Base-by-base conservation (phyloP, 768 basidiomycete genomes). In the Phaeotremella fagi region DNA sequence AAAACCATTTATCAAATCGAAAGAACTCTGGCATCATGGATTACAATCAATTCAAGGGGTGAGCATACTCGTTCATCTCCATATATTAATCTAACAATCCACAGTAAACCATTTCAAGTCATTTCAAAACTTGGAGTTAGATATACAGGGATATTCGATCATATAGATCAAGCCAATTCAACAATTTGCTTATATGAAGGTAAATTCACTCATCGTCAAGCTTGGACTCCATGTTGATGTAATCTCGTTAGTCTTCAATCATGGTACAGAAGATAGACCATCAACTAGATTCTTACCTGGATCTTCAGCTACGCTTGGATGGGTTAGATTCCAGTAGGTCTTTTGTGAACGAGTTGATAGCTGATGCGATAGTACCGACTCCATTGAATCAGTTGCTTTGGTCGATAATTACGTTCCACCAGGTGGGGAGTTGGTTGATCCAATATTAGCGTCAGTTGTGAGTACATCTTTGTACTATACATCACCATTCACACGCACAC, bases 91-190 rank as follows among this genome's bases (percentile, higher is more conserved):
- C 38, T 22, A 22, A 41, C 7, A 11, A 41, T 41, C 33, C 33
- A 48, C 23, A 70, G 68, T 1, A 67, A 64, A 50, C 69, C 69
- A 15, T 71, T 71, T 46, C 66, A 68, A 51, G 66, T 71, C 28
- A 54, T 71, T 37, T 71, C 69, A 6, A 67, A 66, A 33, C 59
- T 68, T n/a, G 66, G 63, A n/a, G 63, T 65, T 11, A 43, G 69
- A 45, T 71, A 71, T 49, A 71, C 69, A 12, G 69, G 69, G 31
- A 71, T 71, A 14, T 71, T 71, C 45, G 69, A 71, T 48, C 63
- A 63, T 45, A 68, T 71, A 53, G 51, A 55, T 31, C 69, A 68
- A 46, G 61, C 61, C 36, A 62, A 63, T 45, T 66, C 65, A 55
- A 68, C 66, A 2, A 68, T 71, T 43, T 71, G 69, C 60, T 53